phyloP scores from a whole-genome alignment of 2,329 filamentous ascomycete species.

The Penicillium thymicola region DNA sequence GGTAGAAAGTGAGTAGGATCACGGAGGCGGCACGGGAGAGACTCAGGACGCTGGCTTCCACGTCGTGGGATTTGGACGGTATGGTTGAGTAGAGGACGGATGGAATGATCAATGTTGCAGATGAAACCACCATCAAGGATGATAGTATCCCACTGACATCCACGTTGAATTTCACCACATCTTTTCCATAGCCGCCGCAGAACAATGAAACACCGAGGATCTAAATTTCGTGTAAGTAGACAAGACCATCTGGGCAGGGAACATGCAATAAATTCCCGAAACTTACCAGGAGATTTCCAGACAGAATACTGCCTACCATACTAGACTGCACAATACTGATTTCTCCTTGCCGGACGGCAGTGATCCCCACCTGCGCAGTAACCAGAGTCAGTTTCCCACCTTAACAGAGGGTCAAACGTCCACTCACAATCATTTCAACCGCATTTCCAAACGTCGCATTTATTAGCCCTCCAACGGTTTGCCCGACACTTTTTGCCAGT shows the following conservation, averaged over 20 bases:
- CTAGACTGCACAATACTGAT: conserved; percentile 83
- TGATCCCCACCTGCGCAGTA: conserved; percentile 48
- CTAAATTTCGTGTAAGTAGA: background rate
- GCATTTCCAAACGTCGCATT: conserved; percentile 60
- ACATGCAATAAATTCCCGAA: background rate
- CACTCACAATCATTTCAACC: conserved; percentile 61
- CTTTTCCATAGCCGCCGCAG: conserved; percentile 68
- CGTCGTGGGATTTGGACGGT: conserved; percentile 1
- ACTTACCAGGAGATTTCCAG: conserved; percentile 66
- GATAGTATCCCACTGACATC: conserved; percentile 81
- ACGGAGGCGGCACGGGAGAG: conserved; percentile 54
- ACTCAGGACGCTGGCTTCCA: conserved; percentile 13
- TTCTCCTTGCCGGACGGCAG: conserved; percentile 67
- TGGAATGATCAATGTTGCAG: conserved; percentile 75
- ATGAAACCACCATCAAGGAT: conserved; percentile 69
- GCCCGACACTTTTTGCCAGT: conserved; percentile 52
- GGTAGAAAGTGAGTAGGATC: conserved; percentile 53
- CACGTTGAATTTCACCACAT: conserved; percentile 78
- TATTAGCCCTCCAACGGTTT: conserved; percentile 54
- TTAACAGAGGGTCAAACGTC: background rate
- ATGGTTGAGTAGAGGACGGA: conserved; percentile 19
- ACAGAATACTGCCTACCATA: conserved; percentile 79
- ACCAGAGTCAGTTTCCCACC: background rate
- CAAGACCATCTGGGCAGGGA: background rate
- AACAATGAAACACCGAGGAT: conserved; percentile 85